Conservation (phyloP, 2,329 filamentous ascomycete genomes). For the Hypomyces rosellus region DNA sequence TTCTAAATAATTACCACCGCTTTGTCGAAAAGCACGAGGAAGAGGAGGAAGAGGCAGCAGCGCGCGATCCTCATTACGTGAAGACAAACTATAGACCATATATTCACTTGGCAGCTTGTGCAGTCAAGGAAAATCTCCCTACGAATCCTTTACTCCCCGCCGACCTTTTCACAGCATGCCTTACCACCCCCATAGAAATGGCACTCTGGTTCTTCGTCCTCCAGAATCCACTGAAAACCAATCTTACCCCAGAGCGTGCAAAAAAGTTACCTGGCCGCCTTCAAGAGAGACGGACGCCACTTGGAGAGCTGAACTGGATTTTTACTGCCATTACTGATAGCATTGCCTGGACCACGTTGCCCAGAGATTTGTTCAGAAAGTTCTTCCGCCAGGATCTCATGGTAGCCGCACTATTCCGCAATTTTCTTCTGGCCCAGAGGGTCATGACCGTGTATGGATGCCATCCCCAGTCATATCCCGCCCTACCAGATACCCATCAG, state of each 20-base stretch:
- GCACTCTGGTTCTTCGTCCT: slow-evolving; percentile 93
- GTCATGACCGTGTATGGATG: slow-evolving; percentile 97
- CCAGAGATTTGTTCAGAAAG: slow-evolving; percentile 87
- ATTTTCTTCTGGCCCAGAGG: slow-evolving; percentile 88
- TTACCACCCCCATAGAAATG: slow-evolving; percentile 97
- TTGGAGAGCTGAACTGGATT: slow-evolving; percentile 98
- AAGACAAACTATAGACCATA: slow-evolving; percentile 64
- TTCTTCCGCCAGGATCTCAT: slow-evolving; percentile 96
- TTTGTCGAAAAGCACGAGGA: slow-evolving; percentile 93
- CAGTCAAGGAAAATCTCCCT: slow-evolving; percentile 83
- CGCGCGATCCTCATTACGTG: slow-evolving; percentile 74
- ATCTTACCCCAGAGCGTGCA: slow-evolving; percentile 72
- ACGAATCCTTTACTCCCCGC: slow-evolving; percentile 91
- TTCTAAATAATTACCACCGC: slow-evolving; percentile 88
- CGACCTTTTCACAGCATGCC: slow-evolving; percentile 90
- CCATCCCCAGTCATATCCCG: slow-evolving; percentile 84
- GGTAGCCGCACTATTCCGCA: slow-evolving; percentile 96
- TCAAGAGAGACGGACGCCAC: slow-evolving; percentile 85
- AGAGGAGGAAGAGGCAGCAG: slow-evolving; percentile 71
- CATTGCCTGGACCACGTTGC: slow-evolving; percentile 94
- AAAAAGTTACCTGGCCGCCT: slow-evolving; percentile 85
- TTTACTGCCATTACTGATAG: slow-evolving; percentile 98
- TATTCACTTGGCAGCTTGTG: slow-evolving; percentile 89
- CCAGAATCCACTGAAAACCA: slow-evolving; percentile 70
- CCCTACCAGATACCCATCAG: slow-evolving; percentile 89